Percentiles rank a stretch among this genome's conserved stretches.
Evolutionary conservation across 116 monocot species (phyloP).

Genomic region (Posidonia oceanica): DNA sequence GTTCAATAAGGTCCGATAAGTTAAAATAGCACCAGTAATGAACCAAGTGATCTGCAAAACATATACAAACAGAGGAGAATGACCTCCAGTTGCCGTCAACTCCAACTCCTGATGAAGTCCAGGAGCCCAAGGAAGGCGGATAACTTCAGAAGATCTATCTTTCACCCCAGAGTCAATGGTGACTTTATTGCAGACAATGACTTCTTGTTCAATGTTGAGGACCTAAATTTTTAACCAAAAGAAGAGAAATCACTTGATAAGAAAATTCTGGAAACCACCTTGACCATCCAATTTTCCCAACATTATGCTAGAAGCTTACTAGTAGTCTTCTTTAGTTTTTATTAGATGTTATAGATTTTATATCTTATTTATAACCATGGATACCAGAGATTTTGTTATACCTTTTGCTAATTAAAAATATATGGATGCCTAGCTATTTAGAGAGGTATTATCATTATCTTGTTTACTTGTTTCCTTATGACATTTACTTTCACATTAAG

Average conservation of each 20-base stretch:
- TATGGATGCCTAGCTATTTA: no score
- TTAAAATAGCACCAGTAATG: slow-evolving; percentile 1
- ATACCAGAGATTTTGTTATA: background rate
- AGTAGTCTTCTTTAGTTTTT: no score
- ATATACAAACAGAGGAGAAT: slow-evolving; percentile 4
- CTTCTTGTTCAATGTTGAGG: slow-evolving; percentile 52
- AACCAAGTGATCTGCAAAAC: background rate
- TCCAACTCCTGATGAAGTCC: slow-evolving; percentile 61
- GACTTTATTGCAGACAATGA: slow-evolving; percentile 71
- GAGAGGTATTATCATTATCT: no score
- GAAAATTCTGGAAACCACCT: background rate
- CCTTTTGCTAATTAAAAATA: no score
- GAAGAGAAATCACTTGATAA: background rate
- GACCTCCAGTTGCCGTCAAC: slow-evolving; percentile 74
- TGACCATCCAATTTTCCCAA: no score
- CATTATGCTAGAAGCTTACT: no score
- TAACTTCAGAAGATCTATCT: slow-evolving; percentile 17
- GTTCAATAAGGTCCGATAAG: background rate
- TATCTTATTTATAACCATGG: background rate
- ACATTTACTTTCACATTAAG: no score
- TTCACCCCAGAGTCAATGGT: slow-evolving; percentile 23
- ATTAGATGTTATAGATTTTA: no score
- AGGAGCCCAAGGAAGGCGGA: slow-evolving; percentile 83
- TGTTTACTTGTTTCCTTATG: no score
- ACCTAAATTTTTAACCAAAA: slow-evolving; percentile 32